Evolutionary conservation across 495 filamentous ascomycete species (phyloP).

Genomic region (Hypoxylon lienhwacheense): DNA sequence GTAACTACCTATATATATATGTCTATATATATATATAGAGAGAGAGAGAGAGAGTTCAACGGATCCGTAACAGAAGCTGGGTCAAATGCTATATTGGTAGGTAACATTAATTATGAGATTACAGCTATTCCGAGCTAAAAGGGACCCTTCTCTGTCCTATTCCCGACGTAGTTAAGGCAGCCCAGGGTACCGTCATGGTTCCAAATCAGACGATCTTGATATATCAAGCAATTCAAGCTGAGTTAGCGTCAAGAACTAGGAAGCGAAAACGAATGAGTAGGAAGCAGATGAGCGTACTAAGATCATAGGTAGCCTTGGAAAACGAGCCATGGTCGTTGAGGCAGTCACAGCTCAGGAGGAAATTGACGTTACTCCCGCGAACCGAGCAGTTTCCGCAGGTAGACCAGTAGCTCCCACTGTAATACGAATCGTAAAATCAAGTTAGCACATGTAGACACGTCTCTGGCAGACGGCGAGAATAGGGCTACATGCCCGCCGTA

Average conservation of each 20-base stretch:
- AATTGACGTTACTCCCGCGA: conserved; percentile 16
- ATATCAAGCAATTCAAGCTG: no score
- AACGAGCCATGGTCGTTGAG: conserved; percentile 6
- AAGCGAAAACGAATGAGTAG: background rate
- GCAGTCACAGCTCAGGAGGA: conserved; percentile 35
- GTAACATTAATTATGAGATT: background rate
- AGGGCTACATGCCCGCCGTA: conserved; percentile 20
- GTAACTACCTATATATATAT: background rate
- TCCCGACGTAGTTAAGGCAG: conserved; percentile 37
- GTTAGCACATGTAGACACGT: conserved; percentile 1
- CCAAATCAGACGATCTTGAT: conserved; percentile 34
- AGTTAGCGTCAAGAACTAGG: conserved; percentile 1
- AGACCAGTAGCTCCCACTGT: conserved; percentile 37
- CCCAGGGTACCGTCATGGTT: conserved; percentile 37
- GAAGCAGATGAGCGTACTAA: conserved; percentile 27
- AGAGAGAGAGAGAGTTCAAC: no score
- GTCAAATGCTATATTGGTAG: no score
- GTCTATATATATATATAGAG: no score
- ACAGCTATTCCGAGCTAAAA: conserved; percentile 14
- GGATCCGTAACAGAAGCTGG: no score
- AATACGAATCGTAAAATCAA: background rate
- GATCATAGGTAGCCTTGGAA: conserved; percentile 28
- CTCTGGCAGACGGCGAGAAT: background rate
- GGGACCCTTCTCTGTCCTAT: conserved; percentile 36
- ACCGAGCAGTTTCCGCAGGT: conserved; percentile 36